phyloP scores from a whole-genome alignment of 2,329 filamentous ascomycete species.

The Alternaria ethzedia region DNA sequence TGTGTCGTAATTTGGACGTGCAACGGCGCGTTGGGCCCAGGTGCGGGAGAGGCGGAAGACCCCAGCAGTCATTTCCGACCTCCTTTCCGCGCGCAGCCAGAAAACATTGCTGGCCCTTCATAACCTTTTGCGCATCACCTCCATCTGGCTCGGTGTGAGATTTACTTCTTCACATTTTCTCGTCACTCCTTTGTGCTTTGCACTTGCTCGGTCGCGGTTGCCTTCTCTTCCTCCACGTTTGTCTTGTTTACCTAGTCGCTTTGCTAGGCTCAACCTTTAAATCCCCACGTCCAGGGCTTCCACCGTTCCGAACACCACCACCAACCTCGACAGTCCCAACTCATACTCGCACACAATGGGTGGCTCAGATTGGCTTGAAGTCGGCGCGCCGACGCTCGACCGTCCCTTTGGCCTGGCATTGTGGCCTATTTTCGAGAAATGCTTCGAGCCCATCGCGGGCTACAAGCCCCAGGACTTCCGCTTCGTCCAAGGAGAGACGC shows the following conservation, averaged over 20 bases:
- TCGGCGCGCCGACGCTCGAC: conserved; percentile 78
- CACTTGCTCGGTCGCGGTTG: conserved; percentile 27
- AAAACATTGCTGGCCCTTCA: conserved; percentile 35
- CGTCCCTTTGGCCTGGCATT: conserved; percentile 88
- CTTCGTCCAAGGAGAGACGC: conserved; percentile 81
- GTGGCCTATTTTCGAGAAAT: conserved; percentile 94
- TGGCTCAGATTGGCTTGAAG: conserved; percentile 59
- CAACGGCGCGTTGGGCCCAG: conserved; percentile 23
- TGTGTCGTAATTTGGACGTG: conserved; percentile 27
- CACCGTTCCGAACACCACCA: conserved; percentile 2
- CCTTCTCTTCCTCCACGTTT: conserved; percentile 19
- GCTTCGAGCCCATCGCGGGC: conserved; percentile 76
- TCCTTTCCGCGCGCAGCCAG: conserved; percentile 41
- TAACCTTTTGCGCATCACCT: conserved; percentile 23
- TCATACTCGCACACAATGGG: conserved; percentile 51
- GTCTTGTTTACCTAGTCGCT: conserved; percentile 20
- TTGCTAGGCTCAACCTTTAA: conserved; percentile 15
- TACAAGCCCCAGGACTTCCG: conserved; percentile 86
- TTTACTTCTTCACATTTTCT: conserved; percentile 30
- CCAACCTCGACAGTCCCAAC: conserved; percentile 2
- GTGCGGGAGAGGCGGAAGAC: conserved; percentile 38
- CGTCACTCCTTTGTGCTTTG: conserved; percentile 41
- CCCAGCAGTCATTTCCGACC: conserved; percentile 44
- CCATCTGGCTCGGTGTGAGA: conserved; percentile 22
- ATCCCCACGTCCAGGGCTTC: conserved; percentile 4